Evolutionary conservation across 2,329 filamentous ascomycete species (phyloP), one percentile per base, ranked within the genome.

Genomic region (Botrytis aclada): DNA sequence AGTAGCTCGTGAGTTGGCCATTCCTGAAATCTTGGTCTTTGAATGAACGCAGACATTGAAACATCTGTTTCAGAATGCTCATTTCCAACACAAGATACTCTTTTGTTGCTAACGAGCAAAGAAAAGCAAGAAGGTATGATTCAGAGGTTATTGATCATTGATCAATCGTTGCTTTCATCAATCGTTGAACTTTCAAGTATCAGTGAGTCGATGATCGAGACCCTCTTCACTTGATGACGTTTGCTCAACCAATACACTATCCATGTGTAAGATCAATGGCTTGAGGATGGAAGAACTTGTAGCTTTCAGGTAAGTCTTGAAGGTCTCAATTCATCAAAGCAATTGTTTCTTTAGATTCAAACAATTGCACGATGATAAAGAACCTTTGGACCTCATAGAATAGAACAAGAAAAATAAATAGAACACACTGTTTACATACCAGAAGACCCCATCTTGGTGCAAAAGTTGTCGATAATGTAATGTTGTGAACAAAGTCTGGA

Each of bases 101-200:
- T 32, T 18, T 18, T 56, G 14, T 1, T 0, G 1, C 0, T 1
- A 10, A 39, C 1, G 2, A 39, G 34, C 6, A n/a, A 16, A 6
- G 12, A 8, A n/a, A 22, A 39, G 58, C 32, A 22, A 8, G 25
- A 14, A 14, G 14, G 25, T 62, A n/a, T 2, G 8, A 6, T 18
- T 62, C 34, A 39, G 25, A 39, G 22, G 32, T 16, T n/a, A 2
- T 56, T 56, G n/a, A 3, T 29, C n/a, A 18, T 29, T 14, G n/a
- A 18, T 29, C 5, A 29, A 54, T 18, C 4, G 6, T 54, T n/a
- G n/a, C n/a, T n/a, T n/a, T n/a, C n/a, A n/a, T 54, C 45, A 25
- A 47, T 47, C 9, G n/a, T n/a, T n/a, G n/a, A n/a, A n/a, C n/a
- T n/a, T n/a, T 4, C 45, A 6, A 25, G 22, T 9, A 47, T 25